Percentiles rank a stretch among this genome's conserved stretches.
Conservation (phyloP, 73 alveolate genomes). For the Effrenium voratum region DNA sequence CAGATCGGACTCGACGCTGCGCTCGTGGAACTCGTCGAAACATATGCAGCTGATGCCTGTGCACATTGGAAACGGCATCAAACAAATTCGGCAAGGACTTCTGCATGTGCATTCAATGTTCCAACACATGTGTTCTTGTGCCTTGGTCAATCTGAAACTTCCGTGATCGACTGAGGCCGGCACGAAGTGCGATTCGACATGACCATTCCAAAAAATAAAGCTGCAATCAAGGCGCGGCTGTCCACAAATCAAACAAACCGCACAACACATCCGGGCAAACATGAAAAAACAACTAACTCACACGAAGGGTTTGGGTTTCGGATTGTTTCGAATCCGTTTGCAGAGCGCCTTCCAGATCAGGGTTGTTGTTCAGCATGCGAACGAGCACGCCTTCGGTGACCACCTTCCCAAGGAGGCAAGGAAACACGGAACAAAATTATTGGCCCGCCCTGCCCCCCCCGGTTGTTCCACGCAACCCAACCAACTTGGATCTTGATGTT, state of each 20-base stretch:
- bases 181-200: neutral
- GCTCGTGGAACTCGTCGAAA: conserved; percentile 91
- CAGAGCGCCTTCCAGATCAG: conserved; percentile 38
- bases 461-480: neutral
- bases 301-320: no score
- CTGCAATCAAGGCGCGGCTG: neutral
- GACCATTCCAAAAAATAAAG: neutral
- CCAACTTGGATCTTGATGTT: neutral
- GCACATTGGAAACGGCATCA: no score
- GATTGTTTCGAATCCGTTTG: no score
- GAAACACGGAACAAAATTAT: neutral
- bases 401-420: neutral
- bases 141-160: no score
- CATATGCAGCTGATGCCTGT: conserved; percentile 77
- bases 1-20: conserved; percentile 64
- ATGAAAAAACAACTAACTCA: neutral
- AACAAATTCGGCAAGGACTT: no score
- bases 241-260: neutral
- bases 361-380: conserved; percentile 55
- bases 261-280: neutral
- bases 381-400: conserved; percentile 93
- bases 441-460: conserved; percentile 93
- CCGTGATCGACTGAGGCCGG: no score
- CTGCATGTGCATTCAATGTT: neutral
- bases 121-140: no score